These are phyloP conservation scores for Eucalyptus fibrosa DNA, from an alignment of 345 rosid species.

Conservation along the genomic window DNA sequence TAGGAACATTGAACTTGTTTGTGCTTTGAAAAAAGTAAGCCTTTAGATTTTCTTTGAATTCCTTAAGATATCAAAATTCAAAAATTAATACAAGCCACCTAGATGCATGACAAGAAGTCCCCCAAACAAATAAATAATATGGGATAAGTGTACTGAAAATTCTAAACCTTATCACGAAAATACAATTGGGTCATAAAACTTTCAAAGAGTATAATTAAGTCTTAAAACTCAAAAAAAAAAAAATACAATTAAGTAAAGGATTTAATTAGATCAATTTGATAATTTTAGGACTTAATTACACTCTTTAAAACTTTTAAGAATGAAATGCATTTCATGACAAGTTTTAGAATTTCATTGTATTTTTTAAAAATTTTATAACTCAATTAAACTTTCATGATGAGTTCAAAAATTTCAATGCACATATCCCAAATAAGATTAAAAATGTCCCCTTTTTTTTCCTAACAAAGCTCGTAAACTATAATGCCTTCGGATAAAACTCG, in stretches of 20 bases:
- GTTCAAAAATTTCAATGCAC: no score
- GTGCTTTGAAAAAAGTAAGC: not conserved
- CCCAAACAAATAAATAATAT: not conserved
- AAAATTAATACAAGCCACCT: not conserved
- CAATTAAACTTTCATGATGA: no score
- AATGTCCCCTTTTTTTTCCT: not conserved
- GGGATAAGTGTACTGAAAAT: not conserved
- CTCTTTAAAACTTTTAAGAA: accelerated
- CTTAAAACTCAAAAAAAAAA: no score
- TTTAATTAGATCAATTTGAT: no score
- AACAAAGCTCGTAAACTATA: not conserved
- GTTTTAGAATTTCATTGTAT: no score
- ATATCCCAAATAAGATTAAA: not conserved
- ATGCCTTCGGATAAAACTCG: not conserved
- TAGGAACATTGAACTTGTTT: not conserved
- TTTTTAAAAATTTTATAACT: no score
- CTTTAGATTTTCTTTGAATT: not conserved
- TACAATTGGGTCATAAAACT: no score
- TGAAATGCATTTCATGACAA: no score
- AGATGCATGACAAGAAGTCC: not conserved
- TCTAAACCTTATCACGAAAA: not conserved
- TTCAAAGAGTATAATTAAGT: no score
- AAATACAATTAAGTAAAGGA: no score
- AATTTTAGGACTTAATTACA: no score
- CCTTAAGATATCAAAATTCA: not conserved